Evolutionary conservation across 2,329 filamentous ascomycete genomes (phyloP), one percentile per base, ranked within the genome.

Genomic region (Arthrobotrys iridis): DNA sequence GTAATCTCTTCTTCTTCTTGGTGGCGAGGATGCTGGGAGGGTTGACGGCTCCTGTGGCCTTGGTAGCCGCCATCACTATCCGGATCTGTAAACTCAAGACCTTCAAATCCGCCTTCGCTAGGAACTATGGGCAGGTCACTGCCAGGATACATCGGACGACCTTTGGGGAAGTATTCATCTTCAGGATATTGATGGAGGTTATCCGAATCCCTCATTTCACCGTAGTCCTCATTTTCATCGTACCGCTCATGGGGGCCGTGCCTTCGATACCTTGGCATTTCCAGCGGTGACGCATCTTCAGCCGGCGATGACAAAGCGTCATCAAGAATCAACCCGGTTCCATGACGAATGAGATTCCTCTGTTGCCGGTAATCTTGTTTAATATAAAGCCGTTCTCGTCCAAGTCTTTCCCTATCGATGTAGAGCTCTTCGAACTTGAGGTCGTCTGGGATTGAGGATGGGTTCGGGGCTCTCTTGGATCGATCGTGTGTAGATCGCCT

Each of bases 381-480:
- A 7, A 52, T 37, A 3, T 10, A 13, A 4, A 63, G 18, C 6
- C 20, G 6, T 1, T 41, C 33, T 11, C 6, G 18, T 7, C 4
- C 30, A n/a, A 64, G 15, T n/a, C 6, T 11, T 8, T 26, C 3
- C 2, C 24, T 5, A 18, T 22, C 28, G n/a, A 59, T 59, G 8
- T 64, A 64, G 1, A 52, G 33, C 1, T 43, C 5, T 26, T 64
- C 60, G 7, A 64, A 22, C 13, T 7, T 52, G 13, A 64, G 43
- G 24, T 15, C 24, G 2, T 46, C 26, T 1, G 48, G 48, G 11
- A 57, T 57, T 0, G 62, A 37, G 11, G 28, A 28, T 4, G 28
- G 28, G 2, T 5, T 64, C n/a, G 58, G 20, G 4, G 28, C 13
- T 4, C n/a, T n/a, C 18, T 22, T 18, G 13, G 22, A 46, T 4